These are phyloP conservation scores for Boletus insuetus DNA, from an alignment of 768 basidiomycete species.

Conservation along the genomic window DNA sequence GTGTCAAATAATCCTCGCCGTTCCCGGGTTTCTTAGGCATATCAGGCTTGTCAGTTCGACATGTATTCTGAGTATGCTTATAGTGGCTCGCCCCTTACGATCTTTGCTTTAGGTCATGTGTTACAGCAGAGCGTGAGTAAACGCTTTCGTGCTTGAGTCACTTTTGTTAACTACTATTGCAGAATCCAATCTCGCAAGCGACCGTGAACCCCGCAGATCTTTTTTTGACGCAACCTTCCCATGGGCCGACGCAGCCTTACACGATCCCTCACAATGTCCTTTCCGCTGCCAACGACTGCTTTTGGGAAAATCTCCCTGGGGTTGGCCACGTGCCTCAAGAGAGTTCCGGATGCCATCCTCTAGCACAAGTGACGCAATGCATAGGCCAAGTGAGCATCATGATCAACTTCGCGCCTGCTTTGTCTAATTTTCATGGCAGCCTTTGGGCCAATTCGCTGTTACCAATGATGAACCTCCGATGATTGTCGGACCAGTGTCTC, in stretches of 20 bases:
- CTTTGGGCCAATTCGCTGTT: neutral
- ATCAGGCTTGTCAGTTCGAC: neutral
- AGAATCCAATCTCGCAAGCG: neutral
- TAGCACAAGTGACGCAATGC: neutral
- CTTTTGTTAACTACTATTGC: neutral
- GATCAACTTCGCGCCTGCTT: neutral
- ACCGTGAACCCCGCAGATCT: slow-evolving; percentile 1
- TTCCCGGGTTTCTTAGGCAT: neutral
- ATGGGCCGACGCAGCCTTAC: neutral
- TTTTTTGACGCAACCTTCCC: neutral
- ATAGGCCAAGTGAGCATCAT: slow-evolving; percentile 4
- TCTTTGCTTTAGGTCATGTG: neutral
- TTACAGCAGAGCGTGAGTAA: slow-evolving; percentile 7
- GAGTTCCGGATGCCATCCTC: neutral
- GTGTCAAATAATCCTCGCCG: too few species aligned
- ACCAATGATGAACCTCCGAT: neutral
- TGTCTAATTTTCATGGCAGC: neutral
- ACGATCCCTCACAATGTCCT: neutral
- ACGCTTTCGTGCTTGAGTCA: neutral
- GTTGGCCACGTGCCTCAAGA: neutral
- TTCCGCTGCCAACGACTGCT: neutral
- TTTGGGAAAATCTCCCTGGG: neutral
- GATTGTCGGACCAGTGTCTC: neutral
- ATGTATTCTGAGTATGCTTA: neutral
- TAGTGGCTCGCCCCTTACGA: neutral